phyloP scores from a whole-genome alignment of 2,329 filamentous ascomycete genomes.

The Chaetoscypha palmicola region DNA sequence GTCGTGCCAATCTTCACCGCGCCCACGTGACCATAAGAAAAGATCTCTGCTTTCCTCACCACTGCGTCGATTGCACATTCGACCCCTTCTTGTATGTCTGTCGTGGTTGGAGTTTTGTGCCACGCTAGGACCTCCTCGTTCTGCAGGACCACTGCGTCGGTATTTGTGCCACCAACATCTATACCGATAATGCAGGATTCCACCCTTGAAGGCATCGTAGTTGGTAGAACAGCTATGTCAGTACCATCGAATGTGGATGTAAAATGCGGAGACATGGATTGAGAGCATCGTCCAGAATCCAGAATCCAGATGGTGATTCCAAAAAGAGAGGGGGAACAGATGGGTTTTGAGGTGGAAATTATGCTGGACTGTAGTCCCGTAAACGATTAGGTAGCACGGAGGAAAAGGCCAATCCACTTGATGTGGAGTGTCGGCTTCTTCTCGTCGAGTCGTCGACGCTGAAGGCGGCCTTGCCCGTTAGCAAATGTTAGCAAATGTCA shows the following conservation, averaged over 20 bases:
- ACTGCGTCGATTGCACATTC: slow-evolving; percentile 39
- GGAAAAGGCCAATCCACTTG: no score
- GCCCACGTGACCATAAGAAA: slow-evolving; percentile 33
- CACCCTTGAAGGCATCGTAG: slow-evolving; percentile 20
- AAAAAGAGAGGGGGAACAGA: no score
- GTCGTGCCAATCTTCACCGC: slow-evolving; percentile 42
- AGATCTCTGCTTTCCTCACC: slow-evolving; percentile 33
- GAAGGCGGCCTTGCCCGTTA: no score
- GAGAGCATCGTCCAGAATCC: not conserved
- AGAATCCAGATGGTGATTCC: no score
- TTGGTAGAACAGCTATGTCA: not conserved
- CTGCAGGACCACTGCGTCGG: slow-evolving; percentile 33
- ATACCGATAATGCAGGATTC: slow-evolving; percentile 31
- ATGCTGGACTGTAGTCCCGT: no score
- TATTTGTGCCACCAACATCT: slow-evolving; percentile 55
- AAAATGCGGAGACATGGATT: slow-evolving; percentile 5
- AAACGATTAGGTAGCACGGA: no score
- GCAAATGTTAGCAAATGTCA: no score
- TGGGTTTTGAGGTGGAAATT: no score
- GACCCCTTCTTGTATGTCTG: slow-evolving; percentile 45
- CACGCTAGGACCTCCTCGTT: slow-evolving; percentile 32
- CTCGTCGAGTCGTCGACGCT: no score
- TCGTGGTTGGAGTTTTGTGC: slow-evolving; percentile 42
- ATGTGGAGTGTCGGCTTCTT: no score
- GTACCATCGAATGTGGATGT: slow-evolving; percentile 5